Percentiles rank a stretch among this genome's conserved stretches.
phyloP scores from a whole-genome alignment of 257 asterid genomes.

The Solanum arcanum region DNA sequence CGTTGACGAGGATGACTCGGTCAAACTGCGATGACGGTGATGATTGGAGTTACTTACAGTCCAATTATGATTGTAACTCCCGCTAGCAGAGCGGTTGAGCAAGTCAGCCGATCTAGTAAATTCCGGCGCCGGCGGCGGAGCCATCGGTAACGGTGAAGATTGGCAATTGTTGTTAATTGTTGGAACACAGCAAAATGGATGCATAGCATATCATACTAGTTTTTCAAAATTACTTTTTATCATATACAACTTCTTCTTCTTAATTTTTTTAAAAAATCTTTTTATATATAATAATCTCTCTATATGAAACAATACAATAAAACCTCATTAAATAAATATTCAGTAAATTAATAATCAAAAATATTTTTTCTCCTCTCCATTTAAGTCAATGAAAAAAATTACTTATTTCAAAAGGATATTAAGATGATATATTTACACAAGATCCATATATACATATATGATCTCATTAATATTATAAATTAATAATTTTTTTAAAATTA shows the following conservation, averaged over 20 bases:
- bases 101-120: slow-evolving; percentile 17
- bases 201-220: slow-evolving; percentile 19
- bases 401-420: too few species aligned
- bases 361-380: too few species aligned
- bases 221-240: neutral
- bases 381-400: neutral
- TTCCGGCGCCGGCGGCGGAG: slow-evolving; percentile 15
- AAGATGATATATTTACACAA: too few species aligned
- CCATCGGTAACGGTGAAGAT: slow-evolving; percentile 10
- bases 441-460: too few species aligned
- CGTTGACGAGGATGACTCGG: slow-evolving; percentile 1
- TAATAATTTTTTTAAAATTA: too few species aligned
- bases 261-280: neutral
- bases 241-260: neutral
- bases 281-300: too few species aligned
- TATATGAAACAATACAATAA: neutral
- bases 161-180: slow-evolving; percentile 7
- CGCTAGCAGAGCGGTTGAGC: slow-evolving; percentile 19
- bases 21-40: neutral
- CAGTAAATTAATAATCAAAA: too few species aligned
- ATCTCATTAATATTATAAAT: too few species aligned
- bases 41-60: neutral
- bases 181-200: slow-evolving; percentile 41
- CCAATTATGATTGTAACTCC: slow-evolving; percentile 4
- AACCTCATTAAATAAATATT: too few species aligned